Percentiles rank a stretch among this genome's conserved stretches.
Evolutionary conservation across 2,329 filamentous ascomycete species (phyloP).

Genomic region (Aspergillus phoenicis): DNA sequence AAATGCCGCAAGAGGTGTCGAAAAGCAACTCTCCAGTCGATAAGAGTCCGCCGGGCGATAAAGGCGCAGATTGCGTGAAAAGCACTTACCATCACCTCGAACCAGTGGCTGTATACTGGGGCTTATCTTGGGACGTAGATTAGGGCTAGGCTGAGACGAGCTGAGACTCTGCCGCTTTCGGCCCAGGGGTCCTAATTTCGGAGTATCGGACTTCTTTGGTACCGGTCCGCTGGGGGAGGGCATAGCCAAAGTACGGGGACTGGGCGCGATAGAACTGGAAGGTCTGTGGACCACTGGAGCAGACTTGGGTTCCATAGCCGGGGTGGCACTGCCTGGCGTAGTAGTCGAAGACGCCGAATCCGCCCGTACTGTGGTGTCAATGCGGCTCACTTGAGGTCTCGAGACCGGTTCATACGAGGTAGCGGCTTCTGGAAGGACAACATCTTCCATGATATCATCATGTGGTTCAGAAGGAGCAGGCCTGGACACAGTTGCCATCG

Average conservation of each 20-base stretch:
- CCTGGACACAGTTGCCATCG: constrained; percentile 38
- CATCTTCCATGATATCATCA: constrained; percentile 64
- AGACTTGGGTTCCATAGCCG: constrained; percentile 38
- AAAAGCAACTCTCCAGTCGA: neutral
- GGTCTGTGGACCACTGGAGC: constrained; percentile 30
- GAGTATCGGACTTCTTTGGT: constrained; percentile 49
- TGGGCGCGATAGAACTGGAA: constrained; percentile 48
- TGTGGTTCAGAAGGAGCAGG: constrained; percentile 47
- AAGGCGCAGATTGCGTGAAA: constrained; percentile 27
- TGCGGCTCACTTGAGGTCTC: constrained; percentile 50
- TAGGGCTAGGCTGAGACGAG: constrained; percentile 80
- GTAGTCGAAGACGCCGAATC: constrained; percentile 57
- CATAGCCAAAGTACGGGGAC: constrained; percentile 57
- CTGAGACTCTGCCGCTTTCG: constrained; percentile 73
- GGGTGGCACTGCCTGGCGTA: constrained; percentile 68
- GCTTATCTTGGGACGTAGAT: constrained; percentile 83
- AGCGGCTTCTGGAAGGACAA: constrained; percentile 73
- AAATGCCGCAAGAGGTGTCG: neutral
- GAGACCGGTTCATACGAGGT: constrained; percentile 48
- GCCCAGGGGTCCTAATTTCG: constrained; percentile 51
- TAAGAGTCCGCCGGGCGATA: neutral
- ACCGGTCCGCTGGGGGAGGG: constrained; percentile 53
- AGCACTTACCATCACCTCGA: constrained; percentile 64
- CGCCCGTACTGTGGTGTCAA: constrained; percentile 51
- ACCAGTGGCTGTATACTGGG: constrained; percentile 91